Base-by-base conservation (phyloP, 495 filamentous ascomycete species). In the Aspergillus mulundensis region DNA sequence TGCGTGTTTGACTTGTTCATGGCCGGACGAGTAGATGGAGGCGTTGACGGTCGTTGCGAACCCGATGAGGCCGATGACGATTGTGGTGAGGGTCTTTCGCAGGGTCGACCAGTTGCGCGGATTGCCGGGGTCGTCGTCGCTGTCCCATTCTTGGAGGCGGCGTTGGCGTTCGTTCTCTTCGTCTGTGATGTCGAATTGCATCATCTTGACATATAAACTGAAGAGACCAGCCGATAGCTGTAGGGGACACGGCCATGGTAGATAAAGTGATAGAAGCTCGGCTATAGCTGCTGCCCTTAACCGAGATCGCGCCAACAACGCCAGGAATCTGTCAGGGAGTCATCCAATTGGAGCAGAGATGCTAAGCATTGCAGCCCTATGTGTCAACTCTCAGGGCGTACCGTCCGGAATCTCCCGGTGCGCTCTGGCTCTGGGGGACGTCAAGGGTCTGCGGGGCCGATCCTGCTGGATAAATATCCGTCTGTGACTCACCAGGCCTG, bases 1-100 rank as follows among this genome's bases (percentile, higher is more conserved):
- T 6, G 70, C 64, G 12, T 65, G 42, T 32, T 65, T 62, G 15
- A 87, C 64, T 11, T 73, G 57, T 1, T 67, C 57, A 47, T 72
- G 61, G 16, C 74, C 74, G 0, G 82, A 70, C 2, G 80, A 74
- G 54, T 80, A 76, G 30, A 82, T 73, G 20, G 82, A 82, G 10
- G 76, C 69, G 12, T 72, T 80, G 21, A 83, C 53, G 15, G 80
- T 74, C 7, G 41, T 53, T 19, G 42, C 32, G 38, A 61, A 61
- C 15, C 47, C 53, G 15, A 61, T 48, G n/a, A 40, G 6, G 7
- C 47, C 44, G 18, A 61, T 23, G 16, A 50, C 34, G 11, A 34
- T 38, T 1, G 58, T 57, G 14, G 48, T 41, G 0, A 51, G 25
- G 3, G 34, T 40, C 10, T 56, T 56, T 16, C 47, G 25, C 7